Base-by-base conservation (phyloP, 768 basidiomycete genomes). In the Podaxis mareebaensis region DNA sequence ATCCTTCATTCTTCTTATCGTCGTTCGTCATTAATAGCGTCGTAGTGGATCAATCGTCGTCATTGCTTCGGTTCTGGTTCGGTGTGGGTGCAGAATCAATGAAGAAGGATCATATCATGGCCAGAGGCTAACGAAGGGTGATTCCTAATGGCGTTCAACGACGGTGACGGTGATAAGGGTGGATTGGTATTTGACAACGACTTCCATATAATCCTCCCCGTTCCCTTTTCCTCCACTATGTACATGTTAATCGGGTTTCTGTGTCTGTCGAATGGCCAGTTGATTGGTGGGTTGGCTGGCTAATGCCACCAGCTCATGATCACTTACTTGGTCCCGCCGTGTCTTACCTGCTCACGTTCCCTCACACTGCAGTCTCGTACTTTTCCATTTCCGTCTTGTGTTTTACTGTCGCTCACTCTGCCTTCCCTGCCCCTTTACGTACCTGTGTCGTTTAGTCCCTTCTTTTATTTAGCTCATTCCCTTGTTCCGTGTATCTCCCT, bases 401-500 rank as follows among this genome's bases (percentile, higher is more conserved):
- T 24, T 15, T 40, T 20, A 22, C 39, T 24, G 22, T 39, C 53
- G 8, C 54, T 24, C 24, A 40, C 12, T 4, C 36, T 26, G 26
- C 22, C 36, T 39, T 39, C n/a, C 30, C 12, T 56, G 36, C 12
- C 44, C 44, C 44, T 22, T 46, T 46, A 17, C 13, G 6, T 20
- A n/a, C 42, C 4, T 44, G 6, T 20, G n/a, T 46, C 10, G n/a
- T 46, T 46, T 20, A 20, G 44, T 46, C 44, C 44, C 22, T 40
- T 39, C 20, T 17, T 56, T 56, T 55, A 17, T 55, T 22, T 24
- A 22, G 22, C 58, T 20, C 60, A 53, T 24, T 17, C 40, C 49
- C 24, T 55, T 55, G 44, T 33, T 46, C 53, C 33, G 53, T 49
- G 38, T 46, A 42, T 44, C 42, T 39, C 44, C 40, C 44, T 66